Conservation (phyloP, 805 yeast species). For the Ogataea thermomethanolica region DNA sequence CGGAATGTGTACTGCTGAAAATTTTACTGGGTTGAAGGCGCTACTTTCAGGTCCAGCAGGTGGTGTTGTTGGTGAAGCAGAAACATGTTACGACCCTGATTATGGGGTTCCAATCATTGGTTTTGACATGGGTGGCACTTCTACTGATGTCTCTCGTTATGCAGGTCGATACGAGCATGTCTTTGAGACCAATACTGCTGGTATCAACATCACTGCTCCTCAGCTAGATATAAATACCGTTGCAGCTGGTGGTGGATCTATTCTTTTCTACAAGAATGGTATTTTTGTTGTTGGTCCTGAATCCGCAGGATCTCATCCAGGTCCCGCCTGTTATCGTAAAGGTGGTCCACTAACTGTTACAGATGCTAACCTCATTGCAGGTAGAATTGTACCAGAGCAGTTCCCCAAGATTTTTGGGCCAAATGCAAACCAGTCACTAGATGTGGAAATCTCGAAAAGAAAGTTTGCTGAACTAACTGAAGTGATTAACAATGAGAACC, state of each 20-base stretch:
- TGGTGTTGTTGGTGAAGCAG: conserved; percentile 56
- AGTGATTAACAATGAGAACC: conserved; percentile 43
- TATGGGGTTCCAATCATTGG: conserved; percentile 29
- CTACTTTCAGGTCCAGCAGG: conserved; percentile 61
- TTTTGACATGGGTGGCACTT: conserved; percentile 39
- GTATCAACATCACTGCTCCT: conserved; percentile 35
- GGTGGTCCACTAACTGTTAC: conserved; percentile 11
- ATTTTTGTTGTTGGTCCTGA: conserved; percentile 11
- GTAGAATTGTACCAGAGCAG: conserved; percentile 11
- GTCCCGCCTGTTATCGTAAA: conserved; percentile 9
- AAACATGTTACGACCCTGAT: conserved; percentile 44
- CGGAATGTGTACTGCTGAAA: conserved; percentile 50
- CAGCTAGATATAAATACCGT: conserved; percentile 31
- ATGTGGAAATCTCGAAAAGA: conserved; percentile 7
- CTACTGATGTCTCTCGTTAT: conserved; percentile 35
- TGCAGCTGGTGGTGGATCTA: conserved; percentile 12
- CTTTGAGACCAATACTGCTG: conserved; percentile 34
- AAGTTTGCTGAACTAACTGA: conserved; percentile 41
- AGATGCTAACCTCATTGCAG: conserved; percentile 9
- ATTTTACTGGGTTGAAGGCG: conserved; percentile 51
- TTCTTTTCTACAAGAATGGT: conserved; percentile 9
- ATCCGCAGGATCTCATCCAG: conserved; percentile 11
- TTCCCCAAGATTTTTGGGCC: conserved; percentile 12
- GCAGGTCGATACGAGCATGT: conserved; percentile 31
- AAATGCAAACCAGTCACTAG: conserved; percentile 7